A percentile compares a stretch with the other conserved stretches of the same genome.
Conservation (phyloP, 352 stramenopile species). For the Globisporangium lucens region DNA sequence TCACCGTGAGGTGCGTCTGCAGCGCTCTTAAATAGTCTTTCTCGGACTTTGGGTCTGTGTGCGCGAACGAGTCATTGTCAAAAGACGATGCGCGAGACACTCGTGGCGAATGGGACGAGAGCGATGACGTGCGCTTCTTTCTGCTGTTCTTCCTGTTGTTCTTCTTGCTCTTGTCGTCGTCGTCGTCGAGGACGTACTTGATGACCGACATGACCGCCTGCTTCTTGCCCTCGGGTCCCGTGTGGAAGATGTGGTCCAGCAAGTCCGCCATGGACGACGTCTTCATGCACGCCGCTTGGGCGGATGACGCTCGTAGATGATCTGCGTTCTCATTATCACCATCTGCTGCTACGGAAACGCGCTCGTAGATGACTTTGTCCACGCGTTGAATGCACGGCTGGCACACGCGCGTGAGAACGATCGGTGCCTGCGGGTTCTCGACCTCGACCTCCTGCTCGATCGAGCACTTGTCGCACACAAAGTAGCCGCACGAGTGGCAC, state of each 20-base stretch:
- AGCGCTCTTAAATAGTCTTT: constrained; percentile 12
- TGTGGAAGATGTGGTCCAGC: constrained; percentile 26
- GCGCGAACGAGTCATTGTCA: constrained; percentile 10
- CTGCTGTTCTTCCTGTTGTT: neutral
- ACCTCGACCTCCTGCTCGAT: constrained; percentile 37
- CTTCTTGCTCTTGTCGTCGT: constrained; percentile 16
- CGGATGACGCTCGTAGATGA: neutral
- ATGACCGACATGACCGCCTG: constrained; percentile 37
- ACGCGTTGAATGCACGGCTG: constrained; percentile 44
- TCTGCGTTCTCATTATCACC: no score
- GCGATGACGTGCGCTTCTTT: constrained; percentile 7
- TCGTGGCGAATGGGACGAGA: neutral
- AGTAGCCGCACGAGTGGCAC: constrained; percentile 48
- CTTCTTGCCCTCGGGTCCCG: constrained; percentile 18
- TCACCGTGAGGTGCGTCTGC: constrained; percentile 13
- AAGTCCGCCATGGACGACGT: constrained; percentile 20
- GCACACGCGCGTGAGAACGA: constrained; percentile 40
- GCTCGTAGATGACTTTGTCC: constrained; percentile 36
- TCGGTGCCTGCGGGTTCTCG: constrained; percentile 17
- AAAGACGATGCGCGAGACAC: neutral
- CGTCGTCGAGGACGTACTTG: constrained; percentile 36
- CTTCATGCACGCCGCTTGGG: constrained; percentile 19
- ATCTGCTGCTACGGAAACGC: constrained; percentile 5
- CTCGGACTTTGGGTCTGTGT: constrained; percentile 14
- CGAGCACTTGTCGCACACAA: constrained; percentile 50